Evolutionary conservation across 495 filamentous ascomycete species (phyloP), one percentile per base, ranked within the genome.

Genomic region (Daldinia childiae): DNA sequence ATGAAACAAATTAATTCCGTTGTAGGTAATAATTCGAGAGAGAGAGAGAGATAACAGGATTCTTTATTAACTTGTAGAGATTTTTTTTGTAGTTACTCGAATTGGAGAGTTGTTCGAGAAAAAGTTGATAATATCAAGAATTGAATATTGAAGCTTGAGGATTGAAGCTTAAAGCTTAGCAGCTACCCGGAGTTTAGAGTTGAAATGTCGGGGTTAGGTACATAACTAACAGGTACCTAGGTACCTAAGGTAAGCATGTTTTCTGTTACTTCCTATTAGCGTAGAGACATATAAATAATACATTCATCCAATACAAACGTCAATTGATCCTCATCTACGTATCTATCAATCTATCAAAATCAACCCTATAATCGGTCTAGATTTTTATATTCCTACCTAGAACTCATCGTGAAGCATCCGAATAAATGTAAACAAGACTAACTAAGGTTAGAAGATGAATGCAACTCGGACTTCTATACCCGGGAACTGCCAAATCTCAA

Each of bases 401-500:
- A 50, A 19, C 43, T 50, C 43, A 52, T 52, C 19, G 14, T 27
- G n/a, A 52, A 29, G 11, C 3, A 14, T 52, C 6, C 4, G 5
- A 27, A 11, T 15, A 52, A 29, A 52, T 3, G 21, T 52, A 52
- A 24, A 29, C 14, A 52, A 52, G 7, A 52, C 14, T 26, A 52
- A 9, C 8, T 32, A 15, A 41, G 36, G n/a, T 32, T 21, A n/a
- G 38, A 48, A 58, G 41, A 64, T 39, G 26, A 48, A n/a, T 32
- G 24, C 9, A 21, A 54, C 3, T 60, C 39, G 7, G 38, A 26
- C 39, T 52, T 15, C 43, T 36, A 30, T 34, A n/a, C 26, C 36
- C 29, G 17, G 21, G 54, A 19, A 30, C 15, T 17, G 39, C 45
- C 63, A 36, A 70, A 60, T 45, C 56, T 71, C 68, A 66, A 71